Conservation (phyloP, 169 alveolate genomes). For the Plasmodium fragile region DNA sequence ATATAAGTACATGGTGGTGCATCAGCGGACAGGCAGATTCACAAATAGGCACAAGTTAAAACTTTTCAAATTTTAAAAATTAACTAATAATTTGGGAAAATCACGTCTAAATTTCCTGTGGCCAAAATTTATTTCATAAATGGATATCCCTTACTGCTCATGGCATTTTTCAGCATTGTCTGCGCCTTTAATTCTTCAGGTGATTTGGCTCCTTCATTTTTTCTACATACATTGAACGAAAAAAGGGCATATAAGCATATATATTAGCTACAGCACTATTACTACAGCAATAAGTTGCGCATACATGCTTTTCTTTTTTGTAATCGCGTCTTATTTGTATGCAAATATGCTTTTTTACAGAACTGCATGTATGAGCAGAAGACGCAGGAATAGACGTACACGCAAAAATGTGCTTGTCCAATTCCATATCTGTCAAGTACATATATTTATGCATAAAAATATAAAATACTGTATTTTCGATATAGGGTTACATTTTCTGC, state of each 20-base stretch:
- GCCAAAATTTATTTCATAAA: neutral
- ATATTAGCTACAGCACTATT: neutral
- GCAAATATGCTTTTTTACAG: neutral
- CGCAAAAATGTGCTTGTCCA: neutral
- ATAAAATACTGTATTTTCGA: neutral
- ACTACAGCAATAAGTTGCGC: neutral
- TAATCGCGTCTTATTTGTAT: neutral
- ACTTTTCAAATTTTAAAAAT: neutral
- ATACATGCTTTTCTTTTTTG: neutral
- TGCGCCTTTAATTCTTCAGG: constrained; percentile 54
- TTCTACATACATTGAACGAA: constrained; percentile 13
- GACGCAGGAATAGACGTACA: neutral
- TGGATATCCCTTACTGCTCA: constrained; percentile 33
- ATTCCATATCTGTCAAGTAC: neutral
- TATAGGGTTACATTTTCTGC: constrained; percentile 66
- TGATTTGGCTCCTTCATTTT: constrained; percentile 30
- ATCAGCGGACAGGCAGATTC: neutral
- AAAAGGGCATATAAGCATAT: neutral
- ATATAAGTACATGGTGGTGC: neutral
- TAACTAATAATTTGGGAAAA: neutral
- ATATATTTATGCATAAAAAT: constrained; percentile 8
- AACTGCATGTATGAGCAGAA: neutral
- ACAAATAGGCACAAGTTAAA: neutral
- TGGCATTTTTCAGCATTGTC: constrained; percentile 7
- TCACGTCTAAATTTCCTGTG: neutral